Conservation (phyloP, 2,329 filamentous ascomycete genomes). For the Fusarium coffeatum region DNA sequence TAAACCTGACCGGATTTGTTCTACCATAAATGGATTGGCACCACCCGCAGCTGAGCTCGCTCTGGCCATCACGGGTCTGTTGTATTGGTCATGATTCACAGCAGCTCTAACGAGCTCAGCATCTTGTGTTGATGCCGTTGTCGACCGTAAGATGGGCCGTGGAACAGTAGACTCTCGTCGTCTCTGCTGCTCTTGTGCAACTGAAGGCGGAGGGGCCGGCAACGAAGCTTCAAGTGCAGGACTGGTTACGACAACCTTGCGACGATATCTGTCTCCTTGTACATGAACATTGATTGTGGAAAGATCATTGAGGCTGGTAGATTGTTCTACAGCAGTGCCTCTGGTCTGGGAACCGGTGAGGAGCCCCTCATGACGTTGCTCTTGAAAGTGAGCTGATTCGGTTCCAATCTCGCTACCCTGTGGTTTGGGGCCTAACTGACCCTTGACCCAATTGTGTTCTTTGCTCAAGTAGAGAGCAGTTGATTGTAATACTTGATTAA, state of each 20-base stretch:
- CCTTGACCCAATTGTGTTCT: conserved; percentile 48
- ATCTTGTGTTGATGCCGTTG: conserved; percentile 20
- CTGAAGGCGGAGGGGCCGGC: conserved; percentile 47
- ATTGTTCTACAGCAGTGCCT: not conserved
- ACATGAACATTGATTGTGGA: not conserved
- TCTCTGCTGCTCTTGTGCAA: conserved; percentile 53
- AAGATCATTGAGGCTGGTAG: not conserved
- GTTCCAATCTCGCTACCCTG: not conserved
- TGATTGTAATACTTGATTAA: conserved; percentile 47
- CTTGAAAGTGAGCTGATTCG: not conserved
- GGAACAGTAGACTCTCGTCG: conserved; percentile 48
- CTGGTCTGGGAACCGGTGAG: not conserved
- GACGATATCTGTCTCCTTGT: conserved; percentile 30
- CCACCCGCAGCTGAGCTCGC: not conserved
- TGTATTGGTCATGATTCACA: conserved; percentile 42
- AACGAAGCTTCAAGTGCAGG: conserved; percentile 40
- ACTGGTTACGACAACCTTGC: conserved; percentile 51
- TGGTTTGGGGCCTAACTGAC: conserved; percentile 33
- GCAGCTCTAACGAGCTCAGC: not conserved
- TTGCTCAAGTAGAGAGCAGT: conserved; percentile 46
- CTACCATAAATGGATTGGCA: conserved; percentile 39
- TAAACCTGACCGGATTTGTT: conserved; percentile 47
- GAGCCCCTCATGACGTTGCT: not conserved
- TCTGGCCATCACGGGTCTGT: conserved; percentile 36
- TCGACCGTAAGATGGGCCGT: conserved; percentile 53